Percentiles rank a stretch among this genome's conserved stretches.
These are phyloP conservation scores for Diaporthe citriasiana DNA, from an alignment of 2,329 filamentous ascomycete species.

Conservation along the genomic window DNA sequence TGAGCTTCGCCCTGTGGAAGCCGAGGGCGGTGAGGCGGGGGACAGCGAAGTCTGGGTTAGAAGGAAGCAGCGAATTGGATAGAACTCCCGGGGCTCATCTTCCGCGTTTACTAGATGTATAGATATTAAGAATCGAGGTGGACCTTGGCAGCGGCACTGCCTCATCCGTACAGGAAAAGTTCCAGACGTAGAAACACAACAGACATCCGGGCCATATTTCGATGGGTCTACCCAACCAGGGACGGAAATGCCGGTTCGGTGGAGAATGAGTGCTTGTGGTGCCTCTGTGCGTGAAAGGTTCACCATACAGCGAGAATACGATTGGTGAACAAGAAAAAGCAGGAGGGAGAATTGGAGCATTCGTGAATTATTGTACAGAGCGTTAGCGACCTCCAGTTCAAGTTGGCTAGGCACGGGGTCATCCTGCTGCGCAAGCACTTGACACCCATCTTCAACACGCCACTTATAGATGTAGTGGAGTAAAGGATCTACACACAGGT, in stretches of 20 bases:
- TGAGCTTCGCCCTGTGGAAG: conserved; percentile 34
- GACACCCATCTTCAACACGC: neutral
- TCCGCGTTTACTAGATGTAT: neutral
- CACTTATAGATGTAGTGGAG: neutral
- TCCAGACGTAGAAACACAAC: neutral
- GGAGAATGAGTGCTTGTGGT: neutral
- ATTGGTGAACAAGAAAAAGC: neutral
- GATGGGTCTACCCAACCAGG: neutral
- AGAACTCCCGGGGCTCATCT: neutral
- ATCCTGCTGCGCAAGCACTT: neutral
- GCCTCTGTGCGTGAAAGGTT: neutral
- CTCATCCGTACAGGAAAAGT: too few species aligned
- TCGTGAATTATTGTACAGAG: too few species aligned
- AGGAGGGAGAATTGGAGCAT: neutral
- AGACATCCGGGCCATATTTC: neutral
- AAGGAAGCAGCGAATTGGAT: conserved; percentile 42
- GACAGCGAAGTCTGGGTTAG: conserved; percentile 40
- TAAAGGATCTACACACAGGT: neutral
- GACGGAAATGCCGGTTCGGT: neutral
- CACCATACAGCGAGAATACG: neutral
- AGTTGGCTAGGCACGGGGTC: neutral
- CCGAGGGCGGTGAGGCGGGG: neutral
- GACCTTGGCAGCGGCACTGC: too few species aligned
- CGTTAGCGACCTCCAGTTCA: neutral
- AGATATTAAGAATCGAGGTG: neutral